These are phyloP conservation scores for Sechiopsis laciniata DNA, from an alignment of 306 rosid species.

Conservation along the genomic window DNA sequence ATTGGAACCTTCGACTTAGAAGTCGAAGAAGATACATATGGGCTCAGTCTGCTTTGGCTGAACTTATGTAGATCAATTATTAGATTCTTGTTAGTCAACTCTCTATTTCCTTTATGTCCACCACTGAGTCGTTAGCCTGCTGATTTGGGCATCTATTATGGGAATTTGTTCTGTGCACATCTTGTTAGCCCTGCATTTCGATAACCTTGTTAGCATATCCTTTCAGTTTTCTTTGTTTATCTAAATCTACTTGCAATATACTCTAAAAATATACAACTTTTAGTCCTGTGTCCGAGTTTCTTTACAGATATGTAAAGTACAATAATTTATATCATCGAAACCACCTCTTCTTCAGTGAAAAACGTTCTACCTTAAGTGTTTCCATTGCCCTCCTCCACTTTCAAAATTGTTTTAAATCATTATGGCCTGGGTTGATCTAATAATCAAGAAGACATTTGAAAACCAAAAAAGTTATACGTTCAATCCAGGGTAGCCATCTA, in stretches of 20 bases:
- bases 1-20: no score
- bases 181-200: slow-evolving; percentile 1
- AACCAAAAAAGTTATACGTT: no score
- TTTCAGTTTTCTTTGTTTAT: background rate
- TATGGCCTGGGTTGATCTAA: no score
- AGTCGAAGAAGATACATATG: no score
- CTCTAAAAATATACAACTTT: background rate
- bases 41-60: background rate
- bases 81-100: slow-evolving; percentile 1
- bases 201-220: background rate
- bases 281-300: background rate
- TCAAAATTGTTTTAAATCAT: no score
- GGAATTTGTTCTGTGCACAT: background rate
- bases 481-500: no score
- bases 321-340: background rate
- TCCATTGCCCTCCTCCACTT: no score
- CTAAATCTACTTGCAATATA: background rate
- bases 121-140: background rate
- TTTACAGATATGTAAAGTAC: background rate
- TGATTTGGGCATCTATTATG: background rate
- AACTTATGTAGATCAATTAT: background rate
- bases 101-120: background rate
- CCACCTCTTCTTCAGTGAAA: background rate
- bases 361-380: no score
- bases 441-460: no score